Evolutionary conservation across 2,329 filamentous ascomycete genomes (phyloP).

Genomic region (Alternaria arbusti): DNA sequence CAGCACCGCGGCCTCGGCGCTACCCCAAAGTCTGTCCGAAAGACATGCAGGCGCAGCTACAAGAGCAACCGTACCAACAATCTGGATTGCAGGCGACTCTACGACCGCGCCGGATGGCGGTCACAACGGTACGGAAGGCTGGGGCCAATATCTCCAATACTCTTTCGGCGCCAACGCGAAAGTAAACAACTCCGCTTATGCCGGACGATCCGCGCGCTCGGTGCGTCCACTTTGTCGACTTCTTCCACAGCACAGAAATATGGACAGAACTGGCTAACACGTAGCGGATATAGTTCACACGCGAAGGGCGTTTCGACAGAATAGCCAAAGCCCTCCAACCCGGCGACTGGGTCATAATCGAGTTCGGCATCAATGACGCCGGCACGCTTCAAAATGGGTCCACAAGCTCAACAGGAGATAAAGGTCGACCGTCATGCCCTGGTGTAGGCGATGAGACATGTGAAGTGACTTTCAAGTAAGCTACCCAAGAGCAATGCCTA

Average conservation of each 20-base stretch:
- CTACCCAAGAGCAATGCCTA: too few species aligned
- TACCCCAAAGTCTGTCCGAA: not conserved
- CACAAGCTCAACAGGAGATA: constrained; percentile 59
- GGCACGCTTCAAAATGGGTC: constrained; percentile 54
- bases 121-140: constrained; percentile 52
- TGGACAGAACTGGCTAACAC: rapidly evolving
- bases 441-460: not conserved
- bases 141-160: constrained; percentile 65
- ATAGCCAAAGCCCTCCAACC: constrained; percentile 59
- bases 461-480: not conserved
- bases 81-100: constrained; percentile 62
- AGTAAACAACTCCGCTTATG: constrained; percentile 68
- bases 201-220: constrained; percentile 68
- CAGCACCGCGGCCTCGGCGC: not conserved
- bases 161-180: constrained; percentile 50
- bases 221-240: not conserved
- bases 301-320: constrained; percentile 66
- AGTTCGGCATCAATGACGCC: constrained; percentile 72
- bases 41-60: not conserved
- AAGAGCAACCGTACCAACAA: not conserved
- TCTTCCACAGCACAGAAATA: not conserved
- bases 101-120: constrained; percentile 61
- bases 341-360: constrained; percentile 70
- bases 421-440: constrained; percentile 59
- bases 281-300: constrained; percentile 54